Conservation (phyloP, 1,139 yeast species). For the Suhomyces bolitotheri region DNA sequence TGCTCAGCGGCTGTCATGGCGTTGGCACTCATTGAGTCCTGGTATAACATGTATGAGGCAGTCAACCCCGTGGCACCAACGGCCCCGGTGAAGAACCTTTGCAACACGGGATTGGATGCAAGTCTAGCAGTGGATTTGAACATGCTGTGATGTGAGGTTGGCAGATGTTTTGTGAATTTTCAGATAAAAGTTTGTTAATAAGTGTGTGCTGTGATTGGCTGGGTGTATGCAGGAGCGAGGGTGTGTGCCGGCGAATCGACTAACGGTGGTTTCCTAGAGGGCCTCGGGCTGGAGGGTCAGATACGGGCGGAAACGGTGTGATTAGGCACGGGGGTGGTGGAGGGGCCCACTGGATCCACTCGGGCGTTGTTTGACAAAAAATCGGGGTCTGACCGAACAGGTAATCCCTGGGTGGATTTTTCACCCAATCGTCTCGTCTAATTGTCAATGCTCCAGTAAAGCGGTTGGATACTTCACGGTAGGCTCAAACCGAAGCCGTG, state of each 20-base stretch:
- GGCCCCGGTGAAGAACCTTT: conserved; percentile 61
- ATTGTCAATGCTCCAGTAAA: no score
- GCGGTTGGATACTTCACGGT: no score
- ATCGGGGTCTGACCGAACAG: no score
- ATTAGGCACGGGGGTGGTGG: no score
- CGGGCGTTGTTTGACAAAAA: no score
- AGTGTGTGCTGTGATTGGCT: conserved; percentile 13
- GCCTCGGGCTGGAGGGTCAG: no score
- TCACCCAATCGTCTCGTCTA: no score
- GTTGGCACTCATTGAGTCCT: conserved; percentile 78
- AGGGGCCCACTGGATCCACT: no score
- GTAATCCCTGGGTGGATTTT: no score
- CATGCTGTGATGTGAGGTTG: conserved; percentile 10
- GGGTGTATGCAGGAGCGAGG: conserved; percentile 7
- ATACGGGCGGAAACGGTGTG: no score
- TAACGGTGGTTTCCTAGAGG: no score
- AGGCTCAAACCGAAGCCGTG: no score
- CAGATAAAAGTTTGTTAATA: conserved; percentile 12
- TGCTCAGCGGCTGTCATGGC: conserved; percentile 99
- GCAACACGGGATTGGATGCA: conserved; percentile 39
- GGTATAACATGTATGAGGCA: conserved; percentile 74
- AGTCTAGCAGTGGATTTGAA: conserved; percentile 14
- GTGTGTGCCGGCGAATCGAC: not conserved
- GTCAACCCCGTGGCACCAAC: conserved; percentile 69
- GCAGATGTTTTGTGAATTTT: conserved; percentile 10